Evolutionary conservation across 1,284 basidiomycete genomes (phyloP).

Genomic region (Ceratorhiza oryzae-sativae): DNA sequence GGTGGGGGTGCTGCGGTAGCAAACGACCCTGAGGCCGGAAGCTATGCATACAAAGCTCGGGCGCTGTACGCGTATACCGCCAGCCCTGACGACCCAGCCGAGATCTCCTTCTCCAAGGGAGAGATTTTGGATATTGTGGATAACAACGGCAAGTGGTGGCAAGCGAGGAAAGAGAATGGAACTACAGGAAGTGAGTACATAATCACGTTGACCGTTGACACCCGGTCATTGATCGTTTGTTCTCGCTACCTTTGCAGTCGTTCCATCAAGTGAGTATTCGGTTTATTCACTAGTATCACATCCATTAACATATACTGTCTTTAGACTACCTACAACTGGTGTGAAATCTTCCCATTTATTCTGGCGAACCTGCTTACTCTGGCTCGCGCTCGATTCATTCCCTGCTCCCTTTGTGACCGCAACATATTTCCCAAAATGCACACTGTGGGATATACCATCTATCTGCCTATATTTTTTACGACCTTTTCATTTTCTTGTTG

Average conservation of each 20-base stretch:
- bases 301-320: neutral
- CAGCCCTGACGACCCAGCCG: constrained; percentile 92
- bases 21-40: constrained; percentile 48
- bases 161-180: constrained; percentile 86
- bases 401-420: neutral
- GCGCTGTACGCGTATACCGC: constrained; percentile 92
- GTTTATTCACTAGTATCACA: neutral
- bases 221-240: neutral
- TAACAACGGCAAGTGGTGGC: constrained; percentile 96
- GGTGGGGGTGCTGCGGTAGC: constrained; percentile 20
- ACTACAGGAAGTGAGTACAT: constrained; percentile 66
- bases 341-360: constrained; percentile 3
- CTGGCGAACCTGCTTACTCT: constrained; percentile 1
- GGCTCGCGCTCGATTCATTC: neutral
- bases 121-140: constrained; percentile 95
- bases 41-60: constrained; percentile 76
- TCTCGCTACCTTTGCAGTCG: constrained; percentile 38
- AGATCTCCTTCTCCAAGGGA: constrained; percentile 93
- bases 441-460: constrained; percentile 25
- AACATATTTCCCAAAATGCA: constrained; percentile 3
- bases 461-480: constrained; percentile 11
- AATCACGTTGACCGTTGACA: neutral
- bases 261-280: constrained; percentile 42
- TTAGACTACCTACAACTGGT: constrained; percentile 45
- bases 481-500: constrained; percentile 11